Conservation (phyloP, 768 basidiomycete species). For the Hemileccinum rubropunctum region DNA sequence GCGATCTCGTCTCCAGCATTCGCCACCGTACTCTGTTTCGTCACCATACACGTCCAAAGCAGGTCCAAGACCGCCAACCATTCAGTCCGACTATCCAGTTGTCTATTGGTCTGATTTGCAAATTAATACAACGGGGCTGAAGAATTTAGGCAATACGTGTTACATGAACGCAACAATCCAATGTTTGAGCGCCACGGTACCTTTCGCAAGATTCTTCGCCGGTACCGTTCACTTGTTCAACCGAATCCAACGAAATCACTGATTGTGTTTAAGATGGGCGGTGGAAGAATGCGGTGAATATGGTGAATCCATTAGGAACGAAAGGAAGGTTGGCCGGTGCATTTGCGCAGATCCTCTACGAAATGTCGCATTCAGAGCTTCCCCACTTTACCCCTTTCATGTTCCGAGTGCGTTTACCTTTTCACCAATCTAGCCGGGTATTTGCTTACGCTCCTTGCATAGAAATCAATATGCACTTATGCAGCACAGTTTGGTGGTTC, state of each 20-base stretch:
- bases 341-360: conserved; percentile 79
- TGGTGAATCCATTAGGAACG: conserved; percentile 81
- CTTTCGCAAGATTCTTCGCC: conserved; percentile 90
- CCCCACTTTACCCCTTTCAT: conserved; percentile 77
- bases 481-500: conserved; percentile 76
- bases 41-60: conserved; percentile 15
- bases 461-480: conserved; percentile 59
- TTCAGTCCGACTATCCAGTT: conserved; percentile 75
- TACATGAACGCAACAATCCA: conserved; percentile 99
- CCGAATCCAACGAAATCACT: background rate
- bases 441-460: conserved; percentile 21
- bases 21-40: conserved; percentile 35
- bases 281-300: conserved; percentile 83
- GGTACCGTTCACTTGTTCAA: conserved; percentile 42
- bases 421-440: conserved; percentile 18
- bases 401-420: conserved; percentile 67
- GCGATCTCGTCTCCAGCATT: conserved; percentile 49
- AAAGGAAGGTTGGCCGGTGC: conserved; percentile 78
- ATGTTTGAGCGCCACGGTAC: conserved; percentile 91
- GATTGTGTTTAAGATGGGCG: conserved; percentile 54
- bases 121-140: conserved; percentile 80
- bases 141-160: conserved; percentile 96
- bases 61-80: conserved; percentile 61
- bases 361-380: conserved; percentile 86
- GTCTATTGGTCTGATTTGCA: conserved; percentile 81